A percentile compares a stretch with the other conserved stretches of the same genome.
These are phyloP conservation scores for Xylaria acuta DNA, from an alignment of 495 filamentous ascomycete genomes.

Conservation along the genomic window DNA sequence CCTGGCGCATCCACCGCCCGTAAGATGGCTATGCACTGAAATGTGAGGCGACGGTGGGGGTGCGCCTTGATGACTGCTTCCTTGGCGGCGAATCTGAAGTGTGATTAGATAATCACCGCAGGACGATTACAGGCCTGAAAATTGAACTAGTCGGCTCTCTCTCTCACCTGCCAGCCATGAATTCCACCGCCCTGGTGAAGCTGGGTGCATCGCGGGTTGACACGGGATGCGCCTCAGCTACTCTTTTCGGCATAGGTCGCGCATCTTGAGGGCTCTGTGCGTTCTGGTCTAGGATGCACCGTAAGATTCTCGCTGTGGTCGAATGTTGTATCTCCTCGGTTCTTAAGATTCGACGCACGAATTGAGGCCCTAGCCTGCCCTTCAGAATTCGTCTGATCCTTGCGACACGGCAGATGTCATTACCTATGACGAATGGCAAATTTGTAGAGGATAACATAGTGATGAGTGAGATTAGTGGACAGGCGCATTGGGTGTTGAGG, in stretches of 20 bases:
- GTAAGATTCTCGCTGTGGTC: slow-evolving; percentile 10
- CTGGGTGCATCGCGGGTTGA: slow-evolving; percentile 3
- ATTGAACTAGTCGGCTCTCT: background rate
- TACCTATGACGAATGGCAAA: slow-evolving; percentile 55
- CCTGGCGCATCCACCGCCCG: background rate
- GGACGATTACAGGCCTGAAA: background rate
- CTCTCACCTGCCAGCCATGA: slow-evolving; percentile 61
- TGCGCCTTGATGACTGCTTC: slow-evolving; percentile 70
- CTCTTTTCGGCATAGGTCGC: background rate
- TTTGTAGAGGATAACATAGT: slow-evolving; percentile 6
- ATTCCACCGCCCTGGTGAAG: slow-evolving; percentile 41
- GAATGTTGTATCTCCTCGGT: slow-evolving; percentile 41
- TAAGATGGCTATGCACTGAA: slow-evolving; percentile 54
- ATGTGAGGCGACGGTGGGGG: slow-evolving; percentile 47
- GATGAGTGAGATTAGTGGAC: background rate
- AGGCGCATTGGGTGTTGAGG: background rate
- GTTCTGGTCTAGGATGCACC: slow-evolving; percentile 17
- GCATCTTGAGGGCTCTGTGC: background rate
- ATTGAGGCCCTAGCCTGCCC: slow-evolving; percentile 35
- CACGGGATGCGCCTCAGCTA: background rate
- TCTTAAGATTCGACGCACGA: slow-evolving; percentile 51
- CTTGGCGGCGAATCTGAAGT: slow-evolving; percentile 65
- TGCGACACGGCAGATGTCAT: slow-evolving; percentile 60
- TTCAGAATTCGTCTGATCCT: slow-evolving; percentile 51
- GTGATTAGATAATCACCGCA: background rate